Percentiles rank a stretch among this genome's conserved stretches.
Evolutionary conservation across 2,329 filamentous ascomycete genomes (phyloP).

Genomic region (Pezicula neosporulosa): DNA sequence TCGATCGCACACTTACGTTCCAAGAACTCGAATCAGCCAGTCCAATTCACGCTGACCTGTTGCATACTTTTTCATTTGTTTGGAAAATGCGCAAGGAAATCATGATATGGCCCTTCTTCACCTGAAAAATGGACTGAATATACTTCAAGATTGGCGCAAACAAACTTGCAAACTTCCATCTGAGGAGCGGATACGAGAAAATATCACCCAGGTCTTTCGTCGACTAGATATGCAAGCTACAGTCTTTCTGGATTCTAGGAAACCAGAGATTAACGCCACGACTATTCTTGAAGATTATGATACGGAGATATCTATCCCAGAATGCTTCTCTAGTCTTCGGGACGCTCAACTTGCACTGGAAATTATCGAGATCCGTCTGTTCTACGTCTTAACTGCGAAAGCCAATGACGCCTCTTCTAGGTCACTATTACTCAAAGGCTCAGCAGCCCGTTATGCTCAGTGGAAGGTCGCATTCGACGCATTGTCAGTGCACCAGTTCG

Average conservation of each 20-base stretch:
- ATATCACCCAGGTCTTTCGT: constrained; percentile 5
- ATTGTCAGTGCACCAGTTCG: background rate
- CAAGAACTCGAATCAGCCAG: background rate
- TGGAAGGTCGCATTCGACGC: constrained; percentile 7
- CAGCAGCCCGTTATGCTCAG: background rate
- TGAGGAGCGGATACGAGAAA: constrained; percentile 1
- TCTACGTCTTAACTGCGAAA: constrained; percentile 9
- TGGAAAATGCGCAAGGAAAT: background rate
- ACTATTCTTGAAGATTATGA: background rate
- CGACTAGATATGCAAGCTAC: constrained; percentile 15
- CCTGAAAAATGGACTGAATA: background rate
- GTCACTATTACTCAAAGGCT: background rate
- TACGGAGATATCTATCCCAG: background rate
- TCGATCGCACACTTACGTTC: background rate
- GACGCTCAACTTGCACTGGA: constrained; percentile 8
- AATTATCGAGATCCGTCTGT: constrained; percentile 7
- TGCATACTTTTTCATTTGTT: background rate
- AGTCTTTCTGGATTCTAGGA: constrained; percentile 10
- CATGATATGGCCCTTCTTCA: background rate
- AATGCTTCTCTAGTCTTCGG: constrained; percentile 1
- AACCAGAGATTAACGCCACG: constrained; percentile 2
- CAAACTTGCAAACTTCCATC: background rate
- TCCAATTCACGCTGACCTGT: background rate
- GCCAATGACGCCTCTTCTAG: background rate
- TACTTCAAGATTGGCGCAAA: constrained; percentile 5